These are phyloP conservation scores for Rhynchospora tenuis DNA, from an alignment of 176 grass and related monocot species.

Conservation along the genomic window DNA sequence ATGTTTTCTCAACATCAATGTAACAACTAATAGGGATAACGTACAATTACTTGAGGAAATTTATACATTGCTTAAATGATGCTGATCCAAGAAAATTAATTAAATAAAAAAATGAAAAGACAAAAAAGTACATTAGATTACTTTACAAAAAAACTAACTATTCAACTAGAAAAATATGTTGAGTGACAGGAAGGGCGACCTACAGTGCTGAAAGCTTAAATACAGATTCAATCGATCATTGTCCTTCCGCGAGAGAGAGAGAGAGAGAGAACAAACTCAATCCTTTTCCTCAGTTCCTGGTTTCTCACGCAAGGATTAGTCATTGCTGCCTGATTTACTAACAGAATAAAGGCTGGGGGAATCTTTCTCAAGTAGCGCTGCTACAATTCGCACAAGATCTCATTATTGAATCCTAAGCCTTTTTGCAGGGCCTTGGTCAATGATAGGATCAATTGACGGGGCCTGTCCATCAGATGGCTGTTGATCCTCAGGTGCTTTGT, in stretches of 20 bases:
- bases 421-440: constrained; percentile 97
- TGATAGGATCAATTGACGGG: constrained; percentile 63
- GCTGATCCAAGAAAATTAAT: neutral
- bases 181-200: neutral
- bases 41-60: too few relatives aligned
- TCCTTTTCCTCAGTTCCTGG: too few relatives aligned
- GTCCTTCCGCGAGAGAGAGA: neutral
- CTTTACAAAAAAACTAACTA: neutral
- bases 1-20: neutral
- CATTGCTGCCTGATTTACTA: neutral
- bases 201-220: neutral
- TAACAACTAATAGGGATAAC: neutral
- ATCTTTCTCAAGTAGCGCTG: neutral
- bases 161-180: neutral
- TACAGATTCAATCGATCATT: neutral
- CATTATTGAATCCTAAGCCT: constrained; percentile 58
- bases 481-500: constrained; percentile 59
- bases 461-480: constrained; percentile 42
- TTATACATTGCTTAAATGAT: neutral
- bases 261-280: neutral
- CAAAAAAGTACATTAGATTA: neutral
- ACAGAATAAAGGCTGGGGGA: neutral
- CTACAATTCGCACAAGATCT: neutral
- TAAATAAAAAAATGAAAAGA: neutral
- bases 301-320: neutral